Percentiles rank a stretch among this genome's conserved stretches.
Conservation (phyloP, 2,329 filamentous ascomycete genomes). For the Ascochyta rabiei region DNA sequence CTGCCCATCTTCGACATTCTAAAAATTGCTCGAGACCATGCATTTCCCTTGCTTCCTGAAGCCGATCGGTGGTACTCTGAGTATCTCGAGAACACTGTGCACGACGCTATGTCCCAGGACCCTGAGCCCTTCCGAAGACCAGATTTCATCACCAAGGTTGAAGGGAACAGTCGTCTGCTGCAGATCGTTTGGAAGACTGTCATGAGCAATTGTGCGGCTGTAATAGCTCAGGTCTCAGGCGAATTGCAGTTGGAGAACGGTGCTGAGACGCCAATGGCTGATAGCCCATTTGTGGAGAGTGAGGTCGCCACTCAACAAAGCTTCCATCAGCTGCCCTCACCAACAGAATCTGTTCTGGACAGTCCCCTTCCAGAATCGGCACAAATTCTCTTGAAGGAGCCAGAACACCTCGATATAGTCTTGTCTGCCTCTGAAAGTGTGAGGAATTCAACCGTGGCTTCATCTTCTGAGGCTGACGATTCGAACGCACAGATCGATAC, state of each 20-base stretch:
- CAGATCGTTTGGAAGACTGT: constrained; percentile 39
- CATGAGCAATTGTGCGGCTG: constrained; percentile 26
- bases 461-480: neutral
- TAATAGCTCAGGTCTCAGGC: neutral
- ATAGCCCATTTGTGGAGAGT: constrained; percentile 9
- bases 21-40: neutral
- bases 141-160: constrained; percentile 33
- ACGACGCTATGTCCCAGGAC: constrained; percentile 24
- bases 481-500: neutral
- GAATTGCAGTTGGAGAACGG: neutral
- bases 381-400: no score
- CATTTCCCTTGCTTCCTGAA: neutral
- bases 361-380: neutral
- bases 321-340: constrained; percentile 4
- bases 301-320: constrained; percentile 2
- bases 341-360: constrained; percentile 1
- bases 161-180: constrained; percentile 33
- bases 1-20: constrained; percentile 2
- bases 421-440: neutral
- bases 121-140: constrained; percentile 29
- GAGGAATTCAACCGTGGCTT: neutral
- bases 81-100: constrained; percentile 32
- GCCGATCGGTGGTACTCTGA: constrained; percentile 32
- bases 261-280: constrained; percentile 2
- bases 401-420: neutral